Conservation (phyloP, 179 eudicot species). For the Pouteria campechiana region DNA sequence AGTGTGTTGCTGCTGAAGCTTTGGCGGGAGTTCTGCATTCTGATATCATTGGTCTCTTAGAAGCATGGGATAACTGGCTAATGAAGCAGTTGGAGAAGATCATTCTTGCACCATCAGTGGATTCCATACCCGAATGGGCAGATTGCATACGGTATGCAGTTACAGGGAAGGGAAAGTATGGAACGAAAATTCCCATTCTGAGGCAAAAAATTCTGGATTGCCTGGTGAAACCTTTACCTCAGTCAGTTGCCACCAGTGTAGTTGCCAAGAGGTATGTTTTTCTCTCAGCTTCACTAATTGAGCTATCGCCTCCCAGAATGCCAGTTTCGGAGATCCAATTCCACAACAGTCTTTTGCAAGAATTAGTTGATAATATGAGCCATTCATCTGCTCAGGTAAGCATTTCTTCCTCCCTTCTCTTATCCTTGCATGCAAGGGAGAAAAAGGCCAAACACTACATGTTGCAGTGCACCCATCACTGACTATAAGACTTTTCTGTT, state of each 20-base stretch:
- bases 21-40: slow-evolving; percentile 90
- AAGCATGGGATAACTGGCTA: slow-evolving; percentile 96
- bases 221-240: slow-evolving; percentile 66
- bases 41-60: slow-evolving; percentile 71
- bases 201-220: slow-evolving; percentile 71
- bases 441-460: no score
- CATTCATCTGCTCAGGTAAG: slow-evolving; percentile 95
- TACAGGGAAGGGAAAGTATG: slow-evolving; percentile 92
- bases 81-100: slow-evolving; percentile 59
- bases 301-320: slow-evolving; percentile 84
- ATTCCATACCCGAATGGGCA: slow-evolving; percentile 96
- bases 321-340: slow-evolving; percentile 52
- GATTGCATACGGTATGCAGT: slow-evolving; percentile 95
- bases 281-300: slow-evolving; percentile 78
- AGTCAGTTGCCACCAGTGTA: slow-evolving; percentile 63
- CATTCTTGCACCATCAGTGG: slow-evolving; percentile 89
- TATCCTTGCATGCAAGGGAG: neutral
- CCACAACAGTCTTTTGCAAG: slow-evolving; percentile 65
- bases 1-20: slow-evolving; percentile 99
- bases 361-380: slow-evolving; percentile 73
- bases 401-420: neutral
- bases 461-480: no score
- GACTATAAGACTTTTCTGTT: no score
- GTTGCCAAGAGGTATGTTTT: slow-evolving; percentile 86
- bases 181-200: slow-evolving; percentile 67